phyloP scores from a whole-genome alignment of 1,139 yeast species.

The Nakaseomyces delphensis region DNA sequence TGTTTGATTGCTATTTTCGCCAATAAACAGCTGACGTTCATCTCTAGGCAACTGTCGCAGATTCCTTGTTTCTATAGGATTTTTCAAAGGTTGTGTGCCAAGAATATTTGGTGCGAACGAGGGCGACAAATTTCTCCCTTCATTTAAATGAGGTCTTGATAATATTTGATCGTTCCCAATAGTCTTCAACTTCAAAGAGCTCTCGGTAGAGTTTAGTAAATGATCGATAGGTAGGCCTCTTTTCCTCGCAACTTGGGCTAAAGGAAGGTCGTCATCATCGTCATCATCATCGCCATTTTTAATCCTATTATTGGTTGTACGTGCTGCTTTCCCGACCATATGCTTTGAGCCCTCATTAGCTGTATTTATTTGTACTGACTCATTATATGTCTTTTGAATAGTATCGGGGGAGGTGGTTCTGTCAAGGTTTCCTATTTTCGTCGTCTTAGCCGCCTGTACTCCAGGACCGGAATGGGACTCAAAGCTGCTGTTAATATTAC shows the following conservation, averaged over 20 bases:
- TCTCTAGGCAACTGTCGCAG: background rate
- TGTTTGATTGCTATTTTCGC: background rate
- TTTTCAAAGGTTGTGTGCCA: slow-evolving; percentile 15
- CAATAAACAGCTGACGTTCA: background rate
- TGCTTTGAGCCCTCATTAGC: background rate
- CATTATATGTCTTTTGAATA: background rate
- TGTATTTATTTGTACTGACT: background rate
- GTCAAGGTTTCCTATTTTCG: background rate
- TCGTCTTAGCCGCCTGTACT: background rate
- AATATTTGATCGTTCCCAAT: background rate
- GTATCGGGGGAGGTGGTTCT: background rate
- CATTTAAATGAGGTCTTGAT: background rate
- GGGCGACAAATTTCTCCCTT: background rate
- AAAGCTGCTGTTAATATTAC: background rate
- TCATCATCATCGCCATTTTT: slow-evolving; percentile 2
- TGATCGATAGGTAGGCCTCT: slow-evolving; percentile 3
- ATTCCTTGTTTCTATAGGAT: background rate
- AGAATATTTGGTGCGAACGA: slow-evolving; percentile 11
- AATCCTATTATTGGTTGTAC: too few species aligned
- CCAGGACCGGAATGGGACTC: background rate
- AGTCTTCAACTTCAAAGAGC: background rate
- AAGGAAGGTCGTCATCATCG: slow-evolving; percentile 7
- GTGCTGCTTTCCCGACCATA: too few species aligned
- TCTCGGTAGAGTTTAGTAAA: background rate
- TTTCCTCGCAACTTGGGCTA: slow-evolving; percentile 6